Conservation (phyloP, 2,329 filamentous ascomycete genomes). For the Chaetoscypha palmicola region DNA sequence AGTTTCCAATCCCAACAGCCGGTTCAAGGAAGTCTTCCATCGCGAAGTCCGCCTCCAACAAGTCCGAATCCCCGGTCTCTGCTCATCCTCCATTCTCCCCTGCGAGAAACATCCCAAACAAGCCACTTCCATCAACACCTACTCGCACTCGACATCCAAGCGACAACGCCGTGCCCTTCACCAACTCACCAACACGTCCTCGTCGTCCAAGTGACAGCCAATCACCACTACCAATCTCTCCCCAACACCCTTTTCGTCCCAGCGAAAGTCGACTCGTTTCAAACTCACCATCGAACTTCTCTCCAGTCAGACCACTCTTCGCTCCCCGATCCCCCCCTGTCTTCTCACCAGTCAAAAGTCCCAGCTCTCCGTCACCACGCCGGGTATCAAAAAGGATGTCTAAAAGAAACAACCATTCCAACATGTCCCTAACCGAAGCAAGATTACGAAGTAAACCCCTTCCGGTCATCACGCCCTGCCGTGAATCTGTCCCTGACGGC, state of each 20-base stretch:
- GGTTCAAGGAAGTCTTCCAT: not conserved
- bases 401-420: not conserved
- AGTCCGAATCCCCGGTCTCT: not conserved
- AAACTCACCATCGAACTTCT: not conserved
- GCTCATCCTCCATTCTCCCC: not conserved
- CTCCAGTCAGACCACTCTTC: not conserved
- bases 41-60: not conserved
- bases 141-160: not conserved
- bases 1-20: not conserved
- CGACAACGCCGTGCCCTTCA: too few species aligned
- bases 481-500: not conserved
- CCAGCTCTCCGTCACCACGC: not conserved
- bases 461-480: not conserved
- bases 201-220: not conserved
- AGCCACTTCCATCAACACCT: conserved; percentile 3
- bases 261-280: too few species aligned
- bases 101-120: not conserved
- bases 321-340: not conserved
- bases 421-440: not conserved
- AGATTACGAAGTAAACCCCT: conserved; percentile 3
- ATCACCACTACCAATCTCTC: not conserved
- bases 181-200: not conserved
- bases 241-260: not conserved
- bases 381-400: not conserved
- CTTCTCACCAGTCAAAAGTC: not conserved